These are phyloP conservation scores for Camellia granthamiana DNA, from an alignment of 148 eudicot genomes.

Conservation along the genomic window DNA sequence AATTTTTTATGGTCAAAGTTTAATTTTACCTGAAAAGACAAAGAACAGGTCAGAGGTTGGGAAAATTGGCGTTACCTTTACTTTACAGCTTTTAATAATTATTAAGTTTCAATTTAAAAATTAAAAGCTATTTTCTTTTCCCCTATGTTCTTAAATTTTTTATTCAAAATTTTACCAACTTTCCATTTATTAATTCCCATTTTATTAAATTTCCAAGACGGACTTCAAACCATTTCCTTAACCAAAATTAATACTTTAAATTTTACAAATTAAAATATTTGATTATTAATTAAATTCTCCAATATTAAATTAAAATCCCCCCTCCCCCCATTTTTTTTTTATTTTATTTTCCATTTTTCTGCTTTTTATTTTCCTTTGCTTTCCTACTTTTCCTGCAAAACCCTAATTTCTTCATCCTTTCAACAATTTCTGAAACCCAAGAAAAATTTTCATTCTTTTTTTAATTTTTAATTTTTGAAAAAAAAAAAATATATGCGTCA, in stretches of 20 bases:
- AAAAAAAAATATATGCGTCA: neutral
- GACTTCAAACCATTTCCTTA: slow-evolving; percentile 91
- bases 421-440: slow-evolving; percentile 35
- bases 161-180: slow-evolving; percentile 29
- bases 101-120: slow-evolving; percentile 33
- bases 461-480: slow-evolving; percentile 20
- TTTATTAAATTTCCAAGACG: slow-evolving; percentile 90
- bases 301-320: slow-evolving; percentile 41
- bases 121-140: slow-evolving; percentile 19
- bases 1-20: slow-evolving; percentile 27
- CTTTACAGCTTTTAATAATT: slow-evolving; percentile 71
- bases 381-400: slow-evolving; percentile 49
- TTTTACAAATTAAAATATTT: slow-evolving; percentile 50
- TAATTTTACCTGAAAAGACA: slow-evolving; percentile 40
- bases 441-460: slow-evolving; percentile 19
- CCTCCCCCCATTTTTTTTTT: neutral
- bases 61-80: slow-evolving; percentile 47
- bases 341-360: slow-evolving; percentile 36
- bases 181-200: slow-evolving; percentile 47
- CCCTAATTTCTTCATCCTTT: slow-evolving; percentile 55
- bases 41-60: slow-evolving; percentile 43
- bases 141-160: slow-evolving; percentile 24
- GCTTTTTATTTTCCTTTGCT: slow-evolving; percentile 42
- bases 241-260: slow-evolving; percentile 77
- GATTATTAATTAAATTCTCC: slow-evolving; percentile 44